Conservation (phyloP, 106 monocot genomes). For the Xerophyta viscosa region DNA sequence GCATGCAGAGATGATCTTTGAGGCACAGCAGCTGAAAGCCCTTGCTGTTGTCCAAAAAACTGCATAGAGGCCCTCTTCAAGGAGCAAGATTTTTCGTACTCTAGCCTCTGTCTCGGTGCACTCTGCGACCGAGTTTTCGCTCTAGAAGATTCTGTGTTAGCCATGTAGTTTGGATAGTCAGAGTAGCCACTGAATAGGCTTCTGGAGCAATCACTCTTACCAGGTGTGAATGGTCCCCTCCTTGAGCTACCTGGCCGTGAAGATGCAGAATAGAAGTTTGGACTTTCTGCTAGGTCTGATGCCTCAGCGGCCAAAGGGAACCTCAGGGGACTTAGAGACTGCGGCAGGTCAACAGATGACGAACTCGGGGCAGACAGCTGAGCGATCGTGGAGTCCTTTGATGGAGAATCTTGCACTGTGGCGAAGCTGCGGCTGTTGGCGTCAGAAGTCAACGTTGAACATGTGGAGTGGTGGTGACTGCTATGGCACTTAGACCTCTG, state of each 20-base stretch:
- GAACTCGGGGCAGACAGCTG: conserved; percentile 46
- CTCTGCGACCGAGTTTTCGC: conserved; percentile 70
- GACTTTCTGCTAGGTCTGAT: conserved; percentile 32
- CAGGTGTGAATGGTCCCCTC: conserved; percentile 46
- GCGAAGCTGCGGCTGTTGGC: conserved; percentile 38
- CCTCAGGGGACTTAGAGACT: conserved; percentile 24
- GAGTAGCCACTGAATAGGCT: conserved; percentile 51
- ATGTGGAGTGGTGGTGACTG: conserved; percentile 18
- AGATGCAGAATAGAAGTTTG: conserved; percentile 44
- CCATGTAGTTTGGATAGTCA: conserved; percentile 83
- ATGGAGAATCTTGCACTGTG: conserved; percentile 38
- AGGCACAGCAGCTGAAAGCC: background rate
- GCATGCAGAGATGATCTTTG: conserved; percentile 26
- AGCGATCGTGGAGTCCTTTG: conserved; percentile 43
- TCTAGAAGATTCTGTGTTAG: conserved; percentile 70
- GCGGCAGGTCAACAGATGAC: conserved; percentile 39
- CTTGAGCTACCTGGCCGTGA: conserved; percentile 47
- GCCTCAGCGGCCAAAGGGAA: conserved; percentile 12
- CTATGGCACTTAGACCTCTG: conserved; percentile 12
- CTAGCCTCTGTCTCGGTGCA: conserved; percentile 76
- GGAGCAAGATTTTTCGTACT: conserved; percentile 42
- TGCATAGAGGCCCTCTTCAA: conserved; percentile 11
- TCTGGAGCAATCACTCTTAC: conserved; percentile 54
- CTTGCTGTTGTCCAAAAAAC: background rate
- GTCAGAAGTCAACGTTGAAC: conserved; percentile 33